Base-by-base conservation (phyloP, 2,329 filamentous ascomycete genomes). In the Trichoderma harzianum region DNA sequence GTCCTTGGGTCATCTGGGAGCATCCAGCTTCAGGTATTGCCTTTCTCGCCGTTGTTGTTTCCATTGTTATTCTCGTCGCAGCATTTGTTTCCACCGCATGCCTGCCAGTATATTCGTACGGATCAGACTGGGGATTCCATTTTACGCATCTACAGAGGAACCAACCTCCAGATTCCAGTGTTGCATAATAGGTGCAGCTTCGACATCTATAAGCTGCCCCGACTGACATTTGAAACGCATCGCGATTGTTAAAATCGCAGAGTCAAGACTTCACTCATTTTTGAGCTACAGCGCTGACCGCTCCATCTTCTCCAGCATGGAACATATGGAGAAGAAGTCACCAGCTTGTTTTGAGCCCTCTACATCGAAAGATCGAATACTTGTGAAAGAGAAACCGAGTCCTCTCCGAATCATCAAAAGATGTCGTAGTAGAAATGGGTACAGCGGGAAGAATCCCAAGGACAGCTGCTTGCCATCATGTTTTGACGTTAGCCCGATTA, bases 331-430 rank as follows among this genome's bases (percentile, higher is more conserved):
- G 75, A 63, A 74, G 72, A 57, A 76, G 64, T 68, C 79, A 74
- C n/a, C 76, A 77, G 18, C 75, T 78, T 69, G 75, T 65, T 71
- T 79, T 77, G 80, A 80, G 76, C 73, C 82, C 78, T 74, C 76
- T 76, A 72, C 79, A 73, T 70, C 77, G 72, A 64, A 65, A 24
- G 69, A 73, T 10, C 72, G 72, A 70, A 77, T 53, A 6, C 26
- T 36, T 76, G 28, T 36, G 14, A 63, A 63, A 26, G 79, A 79
- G 75, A 76, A 77, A 70, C 84, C 86, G 21, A 81, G 81, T 36
- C 87, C 88, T 12, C 77, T 89, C 39, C 83, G 85, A 53, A 86
- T 89, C 76, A 77, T 84, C 76, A 73, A 73, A 28, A 53, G 39
- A 21, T 26, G 16, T 36, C 51, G 26, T 12, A 53, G 36, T 7